A percentile compares a stretch with the other conserved stretches of the same genome.
phyloP scores from a whole-genome alignment of 441 rosid species.

The Iberis amara region DNA sequence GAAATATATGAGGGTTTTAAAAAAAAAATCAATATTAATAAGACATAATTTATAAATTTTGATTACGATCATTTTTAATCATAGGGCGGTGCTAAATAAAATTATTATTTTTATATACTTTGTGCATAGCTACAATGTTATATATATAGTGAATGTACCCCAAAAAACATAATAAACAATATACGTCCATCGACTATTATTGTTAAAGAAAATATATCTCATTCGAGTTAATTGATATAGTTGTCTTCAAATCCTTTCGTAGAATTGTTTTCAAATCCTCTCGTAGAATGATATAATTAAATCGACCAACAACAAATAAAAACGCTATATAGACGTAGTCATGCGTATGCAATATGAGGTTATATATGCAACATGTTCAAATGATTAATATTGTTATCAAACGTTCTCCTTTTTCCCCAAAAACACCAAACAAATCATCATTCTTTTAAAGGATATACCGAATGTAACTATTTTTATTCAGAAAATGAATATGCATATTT shows the following conservation, averaged over 20 bases:
- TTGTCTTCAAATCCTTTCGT: too few relatives aligned
- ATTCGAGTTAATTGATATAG: too few relatives aligned
- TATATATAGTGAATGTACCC: too few relatives aligned
- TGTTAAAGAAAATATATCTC: not conserved
- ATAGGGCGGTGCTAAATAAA: too few relatives aligned
- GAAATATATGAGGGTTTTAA: too few relatives aligned
- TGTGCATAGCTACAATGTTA: too few relatives aligned
- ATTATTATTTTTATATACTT: too few relatives aligned
- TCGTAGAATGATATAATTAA: not conserved
- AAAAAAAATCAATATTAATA: too few relatives aligned
- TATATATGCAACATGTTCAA: constrained; percentile 21
- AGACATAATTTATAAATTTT: too few relatives aligned
- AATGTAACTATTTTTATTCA: not conserved
- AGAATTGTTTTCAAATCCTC: not conserved
- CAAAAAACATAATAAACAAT: not conserved
- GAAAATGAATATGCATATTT: not conserved
- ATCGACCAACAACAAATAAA: constrained; percentile 12
- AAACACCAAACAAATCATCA: constrained; percentile 18
- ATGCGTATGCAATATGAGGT: constrained; percentile 24
- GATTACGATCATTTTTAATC: too few relatives aligned
- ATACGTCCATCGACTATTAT: not conserved
- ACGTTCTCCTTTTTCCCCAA: constrained; percentile 11
- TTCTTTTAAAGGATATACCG: constrained; percentile 1
- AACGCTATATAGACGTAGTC: constrained; percentile 19
- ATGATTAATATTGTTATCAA: constrained; percentile 25